phyloP scores from a whole-genome alignment of 1,284 basidiomycete genomes.

The Boletellus deceptivus region DNA sequence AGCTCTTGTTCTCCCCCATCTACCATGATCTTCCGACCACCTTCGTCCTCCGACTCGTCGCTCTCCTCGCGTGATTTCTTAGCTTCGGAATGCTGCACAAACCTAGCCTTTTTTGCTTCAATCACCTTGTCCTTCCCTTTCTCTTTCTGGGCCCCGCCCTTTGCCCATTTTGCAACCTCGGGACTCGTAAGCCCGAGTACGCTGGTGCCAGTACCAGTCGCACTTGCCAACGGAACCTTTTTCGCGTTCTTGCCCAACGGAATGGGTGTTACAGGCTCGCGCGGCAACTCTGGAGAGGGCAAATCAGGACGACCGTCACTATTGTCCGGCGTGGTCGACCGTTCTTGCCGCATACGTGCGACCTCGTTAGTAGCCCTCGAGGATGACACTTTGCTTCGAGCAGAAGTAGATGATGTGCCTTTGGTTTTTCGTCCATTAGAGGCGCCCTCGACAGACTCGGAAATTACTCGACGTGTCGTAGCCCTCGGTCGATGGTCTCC shows the following conservation, averaged over 20 bases:
- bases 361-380: conserved; percentile 1
- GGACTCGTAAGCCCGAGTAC: conserved; percentile 49
- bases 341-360: conserved; percentile 3
- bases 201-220: conserved; percentile 19
- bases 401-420: conserved; percentile 1
- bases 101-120: conserved; percentile 24
- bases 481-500: conserved; percentile 1
- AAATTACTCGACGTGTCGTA: conserved; percentile 18
- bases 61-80: conserved; percentile 34
- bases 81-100: conserved; percentile 29
- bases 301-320: conserved; percentile 25
- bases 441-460: conserved; percentile 15
- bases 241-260: conserved; percentile 32
- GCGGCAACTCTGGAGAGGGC: conserved; percentile 54
- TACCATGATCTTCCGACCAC: conserved; percentile 14
- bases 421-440: conserved; percentile 6
- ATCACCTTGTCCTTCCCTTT: conserved; percentile 30
- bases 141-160: conserved; percentile 29
- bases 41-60: conserved; percentile 24
- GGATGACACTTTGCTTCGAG: conserved; percentile 8
- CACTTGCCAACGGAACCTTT: conserved; percentile 8
- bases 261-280: conserved; percentile 46
- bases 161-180: conserved; percentile 48
- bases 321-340: conserved; percentile 16
- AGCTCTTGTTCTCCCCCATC: conserved; percentile 30